Evolutionary conservation across 208 protist species (phyloP), one percentile per base, ranked within the genome.

Genomic region (Leptomonas pyrrhocoris): DNA sequence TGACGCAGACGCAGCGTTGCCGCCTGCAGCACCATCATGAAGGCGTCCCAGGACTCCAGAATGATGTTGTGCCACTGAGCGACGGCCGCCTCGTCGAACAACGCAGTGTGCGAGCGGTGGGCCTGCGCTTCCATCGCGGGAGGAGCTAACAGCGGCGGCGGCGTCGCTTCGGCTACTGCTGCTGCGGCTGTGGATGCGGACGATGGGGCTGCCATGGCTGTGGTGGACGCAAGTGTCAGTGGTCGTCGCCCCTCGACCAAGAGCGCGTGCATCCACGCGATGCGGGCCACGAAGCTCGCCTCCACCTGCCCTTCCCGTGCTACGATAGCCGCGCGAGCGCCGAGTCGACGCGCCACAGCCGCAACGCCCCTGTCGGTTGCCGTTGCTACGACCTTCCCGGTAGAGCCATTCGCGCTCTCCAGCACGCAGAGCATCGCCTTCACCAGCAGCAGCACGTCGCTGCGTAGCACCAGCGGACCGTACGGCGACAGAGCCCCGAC

Each of bases 261-360:
- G 30, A 77, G 48, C 2, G 43, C 55, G 27, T 67, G 31, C 42
- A 77, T 59, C 72, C 72, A 77, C 19, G 25, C 23, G 21, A 77
- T 31, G 25, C 72, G 72, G 15, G 45, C 21, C 19, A 46, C 51
- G 1, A 71, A 28, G 27, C 25, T 31, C 30, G 56, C 72, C 16
- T 77, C 72, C 27, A 77, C 55, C 16, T 67, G 72, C 0, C 63
- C 72, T 42, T 77, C 72, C 1, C 72, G 46, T 4, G 72, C 72
- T 8, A 66, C 23, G n/a, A 77, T 30, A 5, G 72, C 72, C 18
- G 72, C 64, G 18, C 72, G 62, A 7, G 72, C 56, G 46, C 48
- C 63, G 27, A 77, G 72, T 1, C 63, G 72, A 15, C 72, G 72
- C 13, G 48, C 60, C 27, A 40, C 60, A 19, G 36, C 61, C 30